A percentile compares a stretch with the other conserved stretches of the same genome.
Evolutionary conservation across 257 asterid genomes (phyloP).

Genomic region (Scutellaria barbata): DNA sequence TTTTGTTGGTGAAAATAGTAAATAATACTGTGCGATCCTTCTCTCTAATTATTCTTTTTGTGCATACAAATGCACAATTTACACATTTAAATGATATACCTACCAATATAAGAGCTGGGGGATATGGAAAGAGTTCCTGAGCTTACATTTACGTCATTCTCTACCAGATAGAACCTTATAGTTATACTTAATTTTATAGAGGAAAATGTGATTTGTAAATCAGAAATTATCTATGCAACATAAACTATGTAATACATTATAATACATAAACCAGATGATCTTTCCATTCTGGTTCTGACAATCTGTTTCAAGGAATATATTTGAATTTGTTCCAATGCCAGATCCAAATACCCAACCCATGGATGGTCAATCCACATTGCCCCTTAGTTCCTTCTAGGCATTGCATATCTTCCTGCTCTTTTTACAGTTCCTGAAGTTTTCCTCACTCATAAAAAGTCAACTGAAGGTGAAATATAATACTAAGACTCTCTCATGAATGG

Average conservation of each 20-base stretch:
- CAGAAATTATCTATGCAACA: slow-evolving; percentile 1
- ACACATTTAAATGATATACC: slow-evolving; percentile 15
- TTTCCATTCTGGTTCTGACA: not conserved
- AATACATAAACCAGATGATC: not conserved
- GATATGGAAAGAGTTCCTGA: not conserved
- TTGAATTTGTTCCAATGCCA: not conserved
- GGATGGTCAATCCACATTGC: not conserved
- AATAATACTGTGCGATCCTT: slow-evolving; percentile 4
- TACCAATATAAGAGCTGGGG: not conserved
- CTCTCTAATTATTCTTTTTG: not conserved
- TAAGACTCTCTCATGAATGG: not conserved
- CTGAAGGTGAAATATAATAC: not conserved
- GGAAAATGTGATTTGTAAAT: slow-evolving; percentile 8
- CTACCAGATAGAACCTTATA: not conserved
- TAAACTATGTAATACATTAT: not conserved
- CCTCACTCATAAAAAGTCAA: not conserved
- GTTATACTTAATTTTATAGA: not conserved
- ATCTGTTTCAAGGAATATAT: not conserved
- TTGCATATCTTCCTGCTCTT: not conserved
- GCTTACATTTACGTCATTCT: not conserved
- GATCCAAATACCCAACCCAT: not conserved
- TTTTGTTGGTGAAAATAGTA: not conserved
- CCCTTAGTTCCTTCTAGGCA: not conserved
- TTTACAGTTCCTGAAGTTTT: not conserved
- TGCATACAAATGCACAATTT: slow-evolving; percentile 14